Evolutionary conservation across 257 asterid species (phyloP), one percentile per base, ranked within the genome.

Genomic region (Galeopsis tetrahit): DNA sequence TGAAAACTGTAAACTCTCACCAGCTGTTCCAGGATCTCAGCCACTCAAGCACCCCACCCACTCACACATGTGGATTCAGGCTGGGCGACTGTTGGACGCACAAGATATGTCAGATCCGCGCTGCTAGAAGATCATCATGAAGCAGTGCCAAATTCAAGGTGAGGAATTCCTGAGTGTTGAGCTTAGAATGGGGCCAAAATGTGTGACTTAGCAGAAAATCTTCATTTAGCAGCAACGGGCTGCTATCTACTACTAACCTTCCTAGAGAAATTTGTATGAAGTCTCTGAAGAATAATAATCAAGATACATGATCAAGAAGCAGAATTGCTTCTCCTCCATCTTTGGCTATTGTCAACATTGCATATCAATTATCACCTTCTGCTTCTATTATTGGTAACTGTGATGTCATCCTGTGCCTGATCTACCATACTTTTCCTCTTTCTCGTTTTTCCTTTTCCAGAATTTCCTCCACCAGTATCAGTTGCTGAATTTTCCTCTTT

Each of bases 261-360:
- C 64, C 49, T 66, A 31, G 63, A 13, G 79, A 38, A 61, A 56
- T 40, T 64, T 49, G 62, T 43, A 11, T 46, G 64, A 33, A 11
- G 36, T 31, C 32, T 67, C 60, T 49, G 13, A 66, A 63, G 71
- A 78, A 55, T 39, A 21, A 21, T 21, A 21, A 44, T 33, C 34
- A 9, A 44, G 42, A 63, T 11, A 44, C 28, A 68, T 36, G 38
- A 77, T 69, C 82, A 75, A 35, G 59, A 52, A 74, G 66, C 72
- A 46, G 78, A 60, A 34, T 60, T 73, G 56, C 76, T 58, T 75
- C 81, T 73, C 34, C 68, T 42, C 63, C 67, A 82, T 73, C 85
- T 44, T 53, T 74, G 79, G 5, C 44, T 67, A 21, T 17, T 78
- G 72, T 36, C 71, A 69, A 63, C 83, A 63, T 69, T 66, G 70